Evolutionary conservation across 23 red algal genomes (phyloP), one percentile per base, ranked within the genome.

Genomic region (Pyropia haitanensis): DNA sequence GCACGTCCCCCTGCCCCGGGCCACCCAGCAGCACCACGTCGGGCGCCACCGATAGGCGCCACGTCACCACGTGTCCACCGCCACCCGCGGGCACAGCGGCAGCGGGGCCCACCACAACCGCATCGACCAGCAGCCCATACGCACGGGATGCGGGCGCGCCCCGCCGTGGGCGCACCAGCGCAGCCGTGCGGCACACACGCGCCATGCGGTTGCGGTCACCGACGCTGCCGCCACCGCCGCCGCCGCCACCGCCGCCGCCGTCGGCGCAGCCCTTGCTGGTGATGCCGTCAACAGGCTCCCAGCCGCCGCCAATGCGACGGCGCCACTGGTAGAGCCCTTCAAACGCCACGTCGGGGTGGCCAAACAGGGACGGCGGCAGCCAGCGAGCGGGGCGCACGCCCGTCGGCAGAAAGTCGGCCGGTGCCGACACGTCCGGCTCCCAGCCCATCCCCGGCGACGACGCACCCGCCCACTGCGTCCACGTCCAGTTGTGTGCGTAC

Each of bases 271-370:
- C 39, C 7, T 7, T 46, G 39, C 8, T 46, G 8, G 39, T 46
- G 39, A 46, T 46, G 39, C 39, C 39, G 39, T 46, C 39, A 46
- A 46, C 39, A 0, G 39, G 39, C 39, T 46, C 39, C 39, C 39
- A 46, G 4, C 39, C 81, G 15, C 18, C 15, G 18, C 64, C 70
- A 53, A 87, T 70, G 18, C 72, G 63, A 55, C 69, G 53, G 3
- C 81, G 81, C 81, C 81, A 87, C 31, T 77, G 71, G 68, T 77
- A 64, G 13, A 87, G 61, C 13, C 81, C 81, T 60, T 51, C 69
- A 61, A 87, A 87, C 17, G 56, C 81, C 20, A 87, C 70, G 31
- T 75, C 69, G 49, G 51, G 50, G 52, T 87, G 71, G n/a, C 61
- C 81, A 30, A 60, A 70, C 54, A 87, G 33, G 44, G 69, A 69